Evolutionary conservation across 352 stramenopile species (phyloP), one percentile per base, ranked within the genome.

Genomic region (Globisporangium heterothallicum): DNA sequence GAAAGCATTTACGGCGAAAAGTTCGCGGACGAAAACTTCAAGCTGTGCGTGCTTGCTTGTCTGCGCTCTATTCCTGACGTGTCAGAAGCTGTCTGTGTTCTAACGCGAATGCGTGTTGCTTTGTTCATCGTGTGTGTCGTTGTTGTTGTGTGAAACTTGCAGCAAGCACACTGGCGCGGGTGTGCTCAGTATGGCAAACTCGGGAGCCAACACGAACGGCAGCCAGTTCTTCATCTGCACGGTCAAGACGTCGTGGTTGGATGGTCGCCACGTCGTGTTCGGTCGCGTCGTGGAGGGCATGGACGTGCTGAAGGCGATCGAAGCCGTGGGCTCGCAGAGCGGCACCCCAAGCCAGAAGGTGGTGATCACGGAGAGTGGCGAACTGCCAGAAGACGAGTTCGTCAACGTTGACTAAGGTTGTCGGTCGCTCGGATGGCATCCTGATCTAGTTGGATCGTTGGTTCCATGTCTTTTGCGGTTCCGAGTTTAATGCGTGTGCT

Each of bases 191-290:
- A 94, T 94, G 84, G 82, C 82, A 42, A 94, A 94, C 69, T 70
- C 79, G 30, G 84, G 84, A 18, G 63, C 71, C 35, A 92, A 92
- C 70, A 92, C 86, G 30, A 99, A 99, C 75, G 93, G 94, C 43
- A 97, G 85, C 53, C 94, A 99, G 76, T 99, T 99, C 67, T 98
- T 99, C 73, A 98, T 99, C 56, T 93, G 78, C 66, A 96, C 86
- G 18, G 88, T 93, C 58, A 90, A 95, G 72, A 96, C 87, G 6
- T 86, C 83, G 63, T 96, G 86, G 86, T 70, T 97, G 58, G 88
- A 97, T 48, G 87, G 78, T 18, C 74, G 73, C 41, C 82, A 92
- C 64, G 82, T 92, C 32, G 82, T 92, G 21, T 92, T 99, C 62
- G 97, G 97, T 49, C 95, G 96, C 54, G 93, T 99, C 10, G 59